Conservation (phyloP, 176 grass and related monocot genomes). For the Carex myosuroides region DNA sequence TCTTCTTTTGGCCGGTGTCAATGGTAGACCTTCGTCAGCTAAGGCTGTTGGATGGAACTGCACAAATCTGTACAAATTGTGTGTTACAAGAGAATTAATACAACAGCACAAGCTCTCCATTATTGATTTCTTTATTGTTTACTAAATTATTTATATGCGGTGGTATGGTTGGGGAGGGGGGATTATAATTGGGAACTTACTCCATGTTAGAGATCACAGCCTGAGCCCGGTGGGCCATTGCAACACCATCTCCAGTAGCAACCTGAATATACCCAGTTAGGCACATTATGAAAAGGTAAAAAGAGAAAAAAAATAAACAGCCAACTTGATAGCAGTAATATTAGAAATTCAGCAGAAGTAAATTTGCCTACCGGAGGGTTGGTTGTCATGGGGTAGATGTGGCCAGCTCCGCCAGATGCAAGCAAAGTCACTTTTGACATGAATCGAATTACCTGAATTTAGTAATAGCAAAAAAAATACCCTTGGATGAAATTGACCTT, state of each 20-base stretch:
- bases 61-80: constrained; percentile 57
- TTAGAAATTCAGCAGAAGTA: constrained; percentile 3
- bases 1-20: constrained; percentile 57
- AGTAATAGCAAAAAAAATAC: background rate
- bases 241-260: constrained; percentile 95
- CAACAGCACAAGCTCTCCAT: background rate
- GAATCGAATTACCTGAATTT: constrained; percentile 68
- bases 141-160: background rate
- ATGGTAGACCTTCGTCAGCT: constrained; percentile 80
- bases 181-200: constrained; percentile 42
- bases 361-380: constrained; percentile 60
- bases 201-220: constrained; percentile 99
- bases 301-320: background rate
- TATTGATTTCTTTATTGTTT: background rate
- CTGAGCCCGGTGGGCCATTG: constrained; percentile 86
- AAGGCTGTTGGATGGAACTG: constrained; percentile 96
- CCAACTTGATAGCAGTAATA: background rate
- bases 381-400: constrained; percentile 94
- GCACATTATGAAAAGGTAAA: background rate
- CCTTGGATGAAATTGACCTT: background rate
- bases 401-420: constrained; percentile 89
- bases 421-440: constrained; percentile 91
- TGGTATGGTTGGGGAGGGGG: background rate
- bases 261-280: constrained; percentile 40
- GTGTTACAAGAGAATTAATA: background rate